Conservation (phyloP, 192 early-diverging fungal genomes). For the Jimgerdemannia flammicorona region DNA sequence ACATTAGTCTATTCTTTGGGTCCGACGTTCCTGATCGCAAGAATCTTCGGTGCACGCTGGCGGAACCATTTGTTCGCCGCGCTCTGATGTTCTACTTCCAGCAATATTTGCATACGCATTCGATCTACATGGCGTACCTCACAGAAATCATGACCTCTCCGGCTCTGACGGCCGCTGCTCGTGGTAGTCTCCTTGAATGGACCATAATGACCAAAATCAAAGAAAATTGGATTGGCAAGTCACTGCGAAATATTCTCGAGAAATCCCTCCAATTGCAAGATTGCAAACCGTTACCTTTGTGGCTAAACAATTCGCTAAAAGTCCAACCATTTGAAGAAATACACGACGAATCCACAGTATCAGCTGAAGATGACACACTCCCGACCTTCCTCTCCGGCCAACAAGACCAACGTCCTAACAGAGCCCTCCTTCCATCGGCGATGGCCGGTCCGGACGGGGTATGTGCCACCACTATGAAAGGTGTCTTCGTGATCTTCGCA, state of each 20-base stretch:
- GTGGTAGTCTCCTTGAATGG: background rate
- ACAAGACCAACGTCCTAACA: background rate
- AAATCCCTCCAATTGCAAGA: background rate
- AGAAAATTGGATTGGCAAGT: background rate
- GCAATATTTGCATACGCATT: background rate
- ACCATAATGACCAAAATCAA: background rate
- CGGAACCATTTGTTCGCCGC: background rate
- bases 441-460: background rate
- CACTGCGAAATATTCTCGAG: background rate
- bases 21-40: too few species aligned
- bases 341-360: background rate
- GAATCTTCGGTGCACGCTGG: background rate
- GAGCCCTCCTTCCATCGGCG: background rate
- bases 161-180: background rate
- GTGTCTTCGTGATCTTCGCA: background rate
- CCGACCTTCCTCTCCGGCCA: background rate
- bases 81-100: background rate
- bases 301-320: background rate
- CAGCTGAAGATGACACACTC: background rate
- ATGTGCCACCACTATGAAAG: background rate
- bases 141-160: background rate
- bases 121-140: background rate
- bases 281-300: background rate
- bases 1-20: too few species aligned
- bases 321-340: background rate